phyloP scores from a whole-genome alignment of 2,329 filamentous ascomycete species.

The Colletotrichum destructivum region DNA sequence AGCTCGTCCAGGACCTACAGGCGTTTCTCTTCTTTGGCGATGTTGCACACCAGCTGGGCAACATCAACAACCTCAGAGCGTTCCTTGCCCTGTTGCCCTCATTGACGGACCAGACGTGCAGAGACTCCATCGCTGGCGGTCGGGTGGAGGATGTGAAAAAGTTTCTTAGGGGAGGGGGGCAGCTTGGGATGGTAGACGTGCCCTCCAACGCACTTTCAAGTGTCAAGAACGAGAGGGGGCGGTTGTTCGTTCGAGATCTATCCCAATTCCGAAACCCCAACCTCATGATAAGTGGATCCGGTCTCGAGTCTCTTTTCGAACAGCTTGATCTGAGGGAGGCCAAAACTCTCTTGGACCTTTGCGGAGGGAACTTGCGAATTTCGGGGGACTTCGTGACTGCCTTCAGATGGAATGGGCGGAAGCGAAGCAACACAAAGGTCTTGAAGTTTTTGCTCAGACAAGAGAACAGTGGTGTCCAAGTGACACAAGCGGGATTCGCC shows the following conservation, averaged over 20 bases:
- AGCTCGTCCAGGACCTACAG: not conserved
- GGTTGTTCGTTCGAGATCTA: not conserved
- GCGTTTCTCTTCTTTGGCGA: not conserved
- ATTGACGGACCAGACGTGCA: not conserved
- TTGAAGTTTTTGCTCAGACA: not conserved
- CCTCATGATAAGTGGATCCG: rapidly evolving
- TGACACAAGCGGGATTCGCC: not conserved
- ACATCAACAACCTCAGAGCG: not conserved
- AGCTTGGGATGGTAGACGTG: not conserved
- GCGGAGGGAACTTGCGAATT: not conserved
- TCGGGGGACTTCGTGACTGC: rapidly evolving
- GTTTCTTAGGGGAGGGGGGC: not conserved
- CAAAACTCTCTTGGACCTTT: not conserved
- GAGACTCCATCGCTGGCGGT: not conserved
- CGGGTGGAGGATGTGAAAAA: not conserved
- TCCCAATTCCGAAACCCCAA: not conserved
- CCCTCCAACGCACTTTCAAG: not conserved
- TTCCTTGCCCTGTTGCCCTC: not conserved
- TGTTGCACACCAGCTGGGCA: not conserved
- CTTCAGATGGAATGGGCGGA: not conserved
- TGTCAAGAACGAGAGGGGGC: not conserved
- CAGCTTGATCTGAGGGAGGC: not conserved
- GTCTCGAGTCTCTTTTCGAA: not conserved
- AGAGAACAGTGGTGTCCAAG: not conserved
- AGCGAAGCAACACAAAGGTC: not conserved